These are phyloP conservation scores for Fusarium avenaceum DNA, from an alignment of 2,329 filamentous ascomycete species.

Conservation along the genomic window DNA sequence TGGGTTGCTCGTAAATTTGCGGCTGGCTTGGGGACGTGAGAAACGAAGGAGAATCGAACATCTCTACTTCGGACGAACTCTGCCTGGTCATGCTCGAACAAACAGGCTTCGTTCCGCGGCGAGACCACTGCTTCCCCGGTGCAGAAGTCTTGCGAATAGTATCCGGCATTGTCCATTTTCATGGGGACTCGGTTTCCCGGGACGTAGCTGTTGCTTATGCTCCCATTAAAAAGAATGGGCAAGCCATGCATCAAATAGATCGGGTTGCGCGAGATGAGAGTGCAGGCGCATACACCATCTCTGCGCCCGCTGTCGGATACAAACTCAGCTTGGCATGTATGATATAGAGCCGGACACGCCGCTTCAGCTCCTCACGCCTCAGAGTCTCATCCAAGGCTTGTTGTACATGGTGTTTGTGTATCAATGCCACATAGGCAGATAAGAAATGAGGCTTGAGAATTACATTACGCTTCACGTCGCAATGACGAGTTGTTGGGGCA, in stretches of 20 bases:
- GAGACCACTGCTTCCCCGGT: no score
- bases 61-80: not conserved
- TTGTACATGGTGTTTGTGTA: not conserved
- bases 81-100: no score
- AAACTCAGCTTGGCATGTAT: not conserved
- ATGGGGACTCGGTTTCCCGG: no score
- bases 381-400: not conserved
- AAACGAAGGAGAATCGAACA: accelerated
- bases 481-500: not conserved
- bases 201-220: no score
- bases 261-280: not conserved
- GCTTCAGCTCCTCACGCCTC: not conserved
- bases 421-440: not conserved
- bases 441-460: not conserved
- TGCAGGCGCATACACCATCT: not conserved
- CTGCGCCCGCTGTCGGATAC: not conserved
- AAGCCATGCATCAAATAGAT: not conserved
- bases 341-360: not conserved
- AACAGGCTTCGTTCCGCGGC: no score
- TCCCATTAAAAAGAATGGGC: not conserved
- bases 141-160: no score
- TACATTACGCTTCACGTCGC: not conserved
- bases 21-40: slow-evolving; percentile 42
- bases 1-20: slow-evolving; percentile 83
- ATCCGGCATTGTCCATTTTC: no score